Percentiles rank a stretch among this genome's conserved stretches.
phyloP scores from a whole-genome alignment of 2,329 filamentous ascomycete species.

The Fusarium duplospermum region DNA sequence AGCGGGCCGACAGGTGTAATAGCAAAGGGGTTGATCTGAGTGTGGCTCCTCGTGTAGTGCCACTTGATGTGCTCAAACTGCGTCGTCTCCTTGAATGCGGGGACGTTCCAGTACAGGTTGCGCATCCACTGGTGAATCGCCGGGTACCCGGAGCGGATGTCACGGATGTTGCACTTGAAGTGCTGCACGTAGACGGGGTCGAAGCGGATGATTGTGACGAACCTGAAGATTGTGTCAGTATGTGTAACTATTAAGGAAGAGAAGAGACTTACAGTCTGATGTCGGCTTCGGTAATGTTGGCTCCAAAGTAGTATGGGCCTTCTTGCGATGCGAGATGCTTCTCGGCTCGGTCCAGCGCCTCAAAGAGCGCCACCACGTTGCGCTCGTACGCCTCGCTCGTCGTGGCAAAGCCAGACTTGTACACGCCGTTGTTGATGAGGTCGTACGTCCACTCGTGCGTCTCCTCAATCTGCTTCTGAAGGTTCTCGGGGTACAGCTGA shows the following conservation, averaged over 20 bases:
- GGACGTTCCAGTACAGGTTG: conserved; percentile 83
- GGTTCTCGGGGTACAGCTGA: conserved; percentile 73
- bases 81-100: conserved; percentile 84
- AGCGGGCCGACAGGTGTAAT: conserved; percentile 90
- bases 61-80: conserved; percentile 96
- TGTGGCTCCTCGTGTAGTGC: conserved; percentile 72
- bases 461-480: conserved; percentile 78
- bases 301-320: conserved; percentile 81
- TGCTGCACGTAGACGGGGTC: conserved; percentile 88
- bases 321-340: conserved; percentile 65
- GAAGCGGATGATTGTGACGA: conserved; percentile 78
- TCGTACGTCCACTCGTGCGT: conserved; percentile 86
- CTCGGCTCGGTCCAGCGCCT: conserved; percentile 81
- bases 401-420: conserved; percentile 85
- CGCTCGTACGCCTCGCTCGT: conserved; percentile 85
- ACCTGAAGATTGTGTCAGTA: conserved; percentile 53
- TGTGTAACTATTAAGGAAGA: neutral
- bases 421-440: conserved; percentile 77
- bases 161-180: conserved; percentile 87
- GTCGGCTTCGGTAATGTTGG: conserved; percentile 82
- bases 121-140: conserved; percentile 84
- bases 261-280: conserved; percentile 70
- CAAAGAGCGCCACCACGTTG: conserved; percentile 78
- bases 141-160: conserved; percentile 88
- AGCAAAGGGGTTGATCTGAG: conserved; percentile 73